Evolutionary conservation across 805 yeast species (phyloP), one percentile per base, ranked within the genome.

Genomic region (Saccharomycopsis javanensis): DNA sequence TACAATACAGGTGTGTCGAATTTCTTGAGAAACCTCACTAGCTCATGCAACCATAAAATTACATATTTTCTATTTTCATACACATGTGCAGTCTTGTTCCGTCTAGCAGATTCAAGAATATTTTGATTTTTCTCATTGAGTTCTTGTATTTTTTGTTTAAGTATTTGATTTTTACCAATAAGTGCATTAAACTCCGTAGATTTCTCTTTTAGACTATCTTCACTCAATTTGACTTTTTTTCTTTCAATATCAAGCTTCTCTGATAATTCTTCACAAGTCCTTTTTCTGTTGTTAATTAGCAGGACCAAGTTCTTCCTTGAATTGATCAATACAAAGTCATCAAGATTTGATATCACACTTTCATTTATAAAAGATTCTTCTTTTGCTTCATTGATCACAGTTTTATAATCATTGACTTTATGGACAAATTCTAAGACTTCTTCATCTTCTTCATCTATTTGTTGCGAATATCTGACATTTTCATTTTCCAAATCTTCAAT

Each of bases 311-410:
- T 60, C 16, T 50, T 48, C 5, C 55, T 33, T 7, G 62, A 60
- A 35, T 55, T 60, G 27, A 60, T 30, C n/a, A 60, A 20, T n/a
- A 60, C 30, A 37, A 57, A 60, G 13, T 57, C 62, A 50, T 54
- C 60, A 45, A 56, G 54, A 27, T 56, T 51, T 10, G 60, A 58
- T 5, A 55, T 37, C 2, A 38, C 57, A 15, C 58, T 56, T n/a
- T 16, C 30, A 23, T 25, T 48, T 3, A 57, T 53, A 13, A 59
- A 27, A 2, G 60, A 55, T 28, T 59, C 62, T n/a, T 57, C 58
- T 27, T 57, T 51, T 1, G 53, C 15, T 16, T 53, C 55, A 18
- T 46, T 51, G 3, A 60, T 23, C 23, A 60, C 37, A 5, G 58
- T 57, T 10, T 30, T 34, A 34, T 13, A 53, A 31, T 60, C 62